phyloP scores from a whole-genome alignment of 495 filamentous ascomycete genomes.

The Cenococcum geophilum region DNA sequence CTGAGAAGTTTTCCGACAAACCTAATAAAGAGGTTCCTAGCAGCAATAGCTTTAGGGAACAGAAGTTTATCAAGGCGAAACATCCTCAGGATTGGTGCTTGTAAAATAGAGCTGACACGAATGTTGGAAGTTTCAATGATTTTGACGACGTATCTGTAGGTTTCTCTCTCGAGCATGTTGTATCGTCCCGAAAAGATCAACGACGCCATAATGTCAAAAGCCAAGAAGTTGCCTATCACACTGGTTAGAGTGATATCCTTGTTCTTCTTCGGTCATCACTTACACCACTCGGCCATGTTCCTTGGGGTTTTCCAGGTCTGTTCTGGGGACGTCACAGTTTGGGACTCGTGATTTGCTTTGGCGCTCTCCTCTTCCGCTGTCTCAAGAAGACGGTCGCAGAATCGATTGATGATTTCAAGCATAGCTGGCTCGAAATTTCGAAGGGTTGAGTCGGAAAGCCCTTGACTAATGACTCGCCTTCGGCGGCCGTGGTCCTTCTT shows the following conservation, averaged over 20 bases:
- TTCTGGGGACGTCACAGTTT: no score
- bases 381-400: conserved; percentile 8
- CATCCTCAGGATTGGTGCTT: conserved; percentile 9
- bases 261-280: background rate
- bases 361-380: conserved; percentile 12
- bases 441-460: conserved; percentile 4
- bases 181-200: conserved; percentile 12
- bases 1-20: conserved; percentile 19
- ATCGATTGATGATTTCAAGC: conserved; percentile 5
- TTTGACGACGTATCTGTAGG: conserved; percentile 14
- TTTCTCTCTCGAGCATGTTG: conserved; percentile 12
- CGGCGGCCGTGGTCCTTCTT: conserved; percentile 10
- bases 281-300: conserved; percentile 13
- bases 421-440: conserved; percentile 10
- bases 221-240: conserved; percentile 10
- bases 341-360: background rate
- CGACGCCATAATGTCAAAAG: conserved; percentile 16
- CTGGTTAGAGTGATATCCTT: background rate
- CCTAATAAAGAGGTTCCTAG: conserved; percentile 11
- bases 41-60: conserved; percentile 11
- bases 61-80: conserved; percentile 15
- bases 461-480: conserved; percentile 7
- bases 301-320: conserved; percentile 8
- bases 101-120: conserved; percentile 7
- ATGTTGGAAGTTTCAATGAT: conserved; percentile 17